phyloP scores from a whole-genome alignment of 495 filamentous ascomycete species.

The Lepraria neglecta region DNA sequence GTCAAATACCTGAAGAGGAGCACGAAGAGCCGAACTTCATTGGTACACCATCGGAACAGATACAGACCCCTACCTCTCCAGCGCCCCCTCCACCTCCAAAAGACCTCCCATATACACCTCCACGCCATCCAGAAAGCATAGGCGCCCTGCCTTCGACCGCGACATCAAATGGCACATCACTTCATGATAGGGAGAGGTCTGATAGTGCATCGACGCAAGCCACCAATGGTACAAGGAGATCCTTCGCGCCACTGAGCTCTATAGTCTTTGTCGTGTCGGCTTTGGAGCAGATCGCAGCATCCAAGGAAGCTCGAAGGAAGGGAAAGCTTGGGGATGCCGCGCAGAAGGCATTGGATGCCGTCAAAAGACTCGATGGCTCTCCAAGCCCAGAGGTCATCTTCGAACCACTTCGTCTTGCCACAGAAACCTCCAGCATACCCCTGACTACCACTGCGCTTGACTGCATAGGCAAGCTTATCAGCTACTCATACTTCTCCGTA shows the following conservation, averaged over 20 bases:
- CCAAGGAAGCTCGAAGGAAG: constrained; percentile 76
- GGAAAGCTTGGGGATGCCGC: constrained; percentile 74
- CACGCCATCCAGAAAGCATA: constrained; percentile 6
- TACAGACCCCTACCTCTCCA: constrained; percentile 9
- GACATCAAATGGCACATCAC: constrained; percentile 17
- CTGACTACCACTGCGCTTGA: constrained; percentile 87
- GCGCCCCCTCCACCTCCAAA: constrained; percentile 23
- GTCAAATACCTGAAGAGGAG: not conserved
- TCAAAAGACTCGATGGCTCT: constrained; percentile 69
- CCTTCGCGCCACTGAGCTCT: constrained; percentile 66
- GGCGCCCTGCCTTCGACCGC: constrained; percentile 15
- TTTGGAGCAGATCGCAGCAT: constrained; percentile 80
- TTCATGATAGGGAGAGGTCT: constrained; percentile 42
- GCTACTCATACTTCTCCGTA: constrained; percentile 92
- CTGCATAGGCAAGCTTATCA: constrained; percentile 97
- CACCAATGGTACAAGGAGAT: constrained; percentile 46
- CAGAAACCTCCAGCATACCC: constrained; percentile 72
- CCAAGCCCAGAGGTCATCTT: constrained; percentile 85
- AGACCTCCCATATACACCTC: constrained; percentile 17
- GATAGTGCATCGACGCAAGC: constrained; percentile 55
- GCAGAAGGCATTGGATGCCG: constrained; percentile 71
- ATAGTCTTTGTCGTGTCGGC: constrained; percentile 91
- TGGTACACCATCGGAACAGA: constrained; percentile 9
- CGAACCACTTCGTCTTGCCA: constrained; percentile 79
- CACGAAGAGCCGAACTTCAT: not conserved